Base-by-base conservation (phyloP, 352 stramenopile genomes). In the Phytopythium cucurbitacearum region DNA sequence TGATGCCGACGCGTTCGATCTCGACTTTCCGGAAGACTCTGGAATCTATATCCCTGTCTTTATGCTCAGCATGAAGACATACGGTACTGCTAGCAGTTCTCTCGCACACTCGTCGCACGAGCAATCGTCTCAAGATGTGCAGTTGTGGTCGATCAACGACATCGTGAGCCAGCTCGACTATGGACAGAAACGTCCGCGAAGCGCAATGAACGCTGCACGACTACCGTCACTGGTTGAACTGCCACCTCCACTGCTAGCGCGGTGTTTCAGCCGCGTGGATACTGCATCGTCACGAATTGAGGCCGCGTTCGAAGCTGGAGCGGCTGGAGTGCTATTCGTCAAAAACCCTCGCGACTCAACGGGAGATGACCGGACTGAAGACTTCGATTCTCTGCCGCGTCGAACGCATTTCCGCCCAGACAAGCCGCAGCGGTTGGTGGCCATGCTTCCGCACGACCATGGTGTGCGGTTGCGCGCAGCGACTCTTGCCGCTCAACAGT, bases 21-120 rank as follows among this genome's bases (percentile, higher is more conserved):
- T 91, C 33, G 52, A 76, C 8, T 69, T 89, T 15, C 39, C 56
- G 1, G 40, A 66, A 1, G 78, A 85, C 34, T 68, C 74, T 0
- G 80, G 80, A 0, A 62, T 91, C 6, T 91, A 87, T 55, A 73
- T 91, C 38, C 80, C 80, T 1, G 76, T 91, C n/a, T 54, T 91
- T 21, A 87, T 88, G 76, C 38, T 70, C 44, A 70, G 36, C 13
- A 13, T n/a, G 10, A 44, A 46, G 21, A 33, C 39, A 0, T 38
- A 38, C 11, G 28, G 16, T 7, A 12, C 37, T 38, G 48, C 36
- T 6, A 63, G 15, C 49, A 62, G 33, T 9, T 60, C 7, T 28
- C 21, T 28, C 21, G 21, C 21, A 28, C 34, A 9, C 13, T 21
- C 13, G 21, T 12, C 11, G 42, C 6, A 3, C 5, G 16, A n/a